These are phyloP conservation scores for Cryphonectria japonica DNA, from an alignment of 2,329 filamentous ascomycete genomes.

Conservation along the genomic window DNA sequence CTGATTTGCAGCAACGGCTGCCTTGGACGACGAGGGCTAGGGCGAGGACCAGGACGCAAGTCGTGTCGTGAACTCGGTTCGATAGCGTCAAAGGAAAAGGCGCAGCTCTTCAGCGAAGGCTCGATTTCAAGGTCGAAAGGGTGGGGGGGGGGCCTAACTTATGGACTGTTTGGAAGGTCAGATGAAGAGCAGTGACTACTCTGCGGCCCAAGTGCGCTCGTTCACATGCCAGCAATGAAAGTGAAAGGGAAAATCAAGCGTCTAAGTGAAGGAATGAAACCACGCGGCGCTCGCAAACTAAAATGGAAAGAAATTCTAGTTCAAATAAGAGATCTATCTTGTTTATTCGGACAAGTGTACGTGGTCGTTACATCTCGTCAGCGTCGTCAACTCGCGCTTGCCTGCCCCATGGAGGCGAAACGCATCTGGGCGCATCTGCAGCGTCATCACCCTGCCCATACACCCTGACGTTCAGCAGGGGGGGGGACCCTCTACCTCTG, in stretches of 20 bases:
- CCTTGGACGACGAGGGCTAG: conserved; percentile 19
- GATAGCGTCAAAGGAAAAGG: neutral
- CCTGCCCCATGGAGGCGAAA: conserved; percentile 12
- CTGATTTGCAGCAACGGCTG: conserved; percentile 10
- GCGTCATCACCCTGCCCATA: conserved; percentile 8
- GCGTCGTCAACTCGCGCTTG: conserved; percentile 10
- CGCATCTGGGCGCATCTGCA: neutral
- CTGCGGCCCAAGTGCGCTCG: conserved; percentile 1
- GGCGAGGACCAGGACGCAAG: neutral
- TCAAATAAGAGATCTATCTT: neutral
- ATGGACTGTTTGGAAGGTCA: neutral
- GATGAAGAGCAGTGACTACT: neutral
- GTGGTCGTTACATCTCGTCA: conserved; percentile 16
- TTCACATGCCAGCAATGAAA: conserved; percentile 2
- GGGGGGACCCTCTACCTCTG: too few species aligned
- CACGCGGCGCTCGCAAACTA: too few species aligned
- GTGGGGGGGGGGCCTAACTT: neutral
- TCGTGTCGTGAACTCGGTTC: neutral
- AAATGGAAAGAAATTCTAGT: neutral
- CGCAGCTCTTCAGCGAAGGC: too few species aligned
- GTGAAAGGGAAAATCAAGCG: neutral
- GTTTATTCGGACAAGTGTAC: neutral
- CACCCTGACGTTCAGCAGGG: neutral
- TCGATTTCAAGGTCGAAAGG: neutral
- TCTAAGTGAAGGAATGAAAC: neutral